Percentiles rank a stretch among this genome's conserved stretches.
These are phyloP conservation scores for Sclerotinia minor DNA, from an alignment of 2,329 filamentous ascomycete genomes.

Conservation along the genomic window DNA sequence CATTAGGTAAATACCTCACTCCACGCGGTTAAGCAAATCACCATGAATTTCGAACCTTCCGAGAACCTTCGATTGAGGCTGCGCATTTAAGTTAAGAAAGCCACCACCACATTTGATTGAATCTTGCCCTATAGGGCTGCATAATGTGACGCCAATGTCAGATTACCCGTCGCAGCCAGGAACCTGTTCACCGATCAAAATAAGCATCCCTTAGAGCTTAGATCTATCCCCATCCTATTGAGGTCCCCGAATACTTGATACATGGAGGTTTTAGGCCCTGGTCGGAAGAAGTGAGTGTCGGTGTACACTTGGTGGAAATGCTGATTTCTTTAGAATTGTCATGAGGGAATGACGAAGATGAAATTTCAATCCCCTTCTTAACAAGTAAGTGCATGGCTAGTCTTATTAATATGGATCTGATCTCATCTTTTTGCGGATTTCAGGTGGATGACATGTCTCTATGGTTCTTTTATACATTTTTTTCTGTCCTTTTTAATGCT, in stretches of 20 bases:
- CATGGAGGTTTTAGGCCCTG: constrained; percentile 15
- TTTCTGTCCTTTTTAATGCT: not conserved
- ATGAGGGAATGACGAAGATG: not conserved
- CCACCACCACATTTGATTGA: not conserved
- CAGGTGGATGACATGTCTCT: constrained; percentile 9
- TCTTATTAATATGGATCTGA: constrained; percentile 12
- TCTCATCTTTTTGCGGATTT: not conserved
- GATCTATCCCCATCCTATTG: constrained; percentile 15
- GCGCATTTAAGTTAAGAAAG: constrained; percentile 1
- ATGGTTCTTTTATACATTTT: constrained; percentile 14
- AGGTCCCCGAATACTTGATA: constrained; percentile 7
- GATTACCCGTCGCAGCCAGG: constrained; percentile 5
- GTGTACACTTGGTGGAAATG: constrained; percentile 7
- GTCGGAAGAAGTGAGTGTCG: constrained; percentile 10
- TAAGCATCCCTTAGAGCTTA: constrained; percentile 19
- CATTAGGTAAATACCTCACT: not conserved
- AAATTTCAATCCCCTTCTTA: not conserved
- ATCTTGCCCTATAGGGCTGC: constrained; percentile 17
- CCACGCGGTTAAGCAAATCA: constrained; percentile 22
- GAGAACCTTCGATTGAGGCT: not conserved
- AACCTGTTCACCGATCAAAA: constrained; percentile 22
- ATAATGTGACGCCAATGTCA: constrained; percentile 24
- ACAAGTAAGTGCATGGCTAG: constrained; percentile 11
- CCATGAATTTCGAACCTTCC: constrained; percentile 7
- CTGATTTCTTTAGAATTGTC: not conserved